Base-by-base conservation (phyloP, 306 rosid species). In the Glycine soja region DNA sequence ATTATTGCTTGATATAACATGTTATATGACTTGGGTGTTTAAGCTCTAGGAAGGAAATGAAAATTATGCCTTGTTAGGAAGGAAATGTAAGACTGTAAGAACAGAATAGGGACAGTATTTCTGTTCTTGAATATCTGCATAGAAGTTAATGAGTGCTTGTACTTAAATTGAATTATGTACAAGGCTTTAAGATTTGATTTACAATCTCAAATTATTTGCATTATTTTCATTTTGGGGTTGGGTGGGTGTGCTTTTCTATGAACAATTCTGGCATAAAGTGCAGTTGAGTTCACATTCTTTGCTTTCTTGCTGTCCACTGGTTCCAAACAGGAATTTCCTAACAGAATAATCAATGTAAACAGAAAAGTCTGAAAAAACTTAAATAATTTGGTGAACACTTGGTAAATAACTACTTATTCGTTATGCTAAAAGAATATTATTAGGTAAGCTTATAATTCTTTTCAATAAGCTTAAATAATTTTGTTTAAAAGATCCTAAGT, bases 131-230 rank as follows among this genome's bases (percentile, higher is more conserved):
- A 62, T 45, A 63, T 42, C 52, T 74, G 34, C 53, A 7, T 38
- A 43, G 76, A 36, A 51, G 81, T 66, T 64, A 53, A 62, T 63
- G 32, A 57, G 19, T 74, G 34, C 8, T 74, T 78, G 82, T 48
- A 32, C 47, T 67, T 77, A 16, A 54, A 30, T 62, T 54, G 68
- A 43, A 66, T 68, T 79, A 67, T 75, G 38, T 57, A 24, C 24
- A 11, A n/a, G 30, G n/a, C 48, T 46, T 70, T 30, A 48, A n/a
- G 12, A 74, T 75, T 72, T 83, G 57, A 46, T 73, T 66, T 43
- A 15, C 70, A 3, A 19, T 43, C 0, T 50, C 38, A 47, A 70
- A 38, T 40, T 46, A 69, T 59, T 78, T 2, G 9, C 81, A 64
- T 14, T 46, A 13, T 77, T 57, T 18, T 72, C 19, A 40, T 81